These are phyloP conservation scores for Pythium sp. DNA, from an alignment of 352 stramenopile species.

Conservation along the genomic window DNA sequence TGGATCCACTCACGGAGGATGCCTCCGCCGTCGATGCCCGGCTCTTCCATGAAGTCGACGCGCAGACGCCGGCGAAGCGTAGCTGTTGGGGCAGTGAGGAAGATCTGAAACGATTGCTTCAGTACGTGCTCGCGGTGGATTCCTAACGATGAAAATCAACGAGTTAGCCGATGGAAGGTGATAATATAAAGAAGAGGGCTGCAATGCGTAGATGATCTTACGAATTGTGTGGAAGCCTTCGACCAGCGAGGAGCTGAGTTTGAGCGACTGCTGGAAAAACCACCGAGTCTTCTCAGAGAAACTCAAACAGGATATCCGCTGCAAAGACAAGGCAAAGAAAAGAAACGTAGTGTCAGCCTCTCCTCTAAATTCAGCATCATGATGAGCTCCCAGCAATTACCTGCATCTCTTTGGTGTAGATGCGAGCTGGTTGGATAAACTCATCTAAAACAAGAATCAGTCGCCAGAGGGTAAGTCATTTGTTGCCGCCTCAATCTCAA, in stretches of 20 bases:
- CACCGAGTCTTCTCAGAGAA: slow-evolving; percentile 68
- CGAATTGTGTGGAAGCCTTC: slow-evolving; percentile 66
- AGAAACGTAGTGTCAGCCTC: not conserved
- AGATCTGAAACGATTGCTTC: slow-evolving; percentile 62
- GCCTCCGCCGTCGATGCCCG: slow-evolving; percentile 69
- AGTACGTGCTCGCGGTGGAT: slow-evolving; percentile 67
- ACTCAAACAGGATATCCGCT: slow-evolving; percentile 37
- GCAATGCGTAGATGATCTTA: slow-evolving; percentile 21
- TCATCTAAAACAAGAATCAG: slow-evolving; percentile 9
- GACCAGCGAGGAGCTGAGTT: slow-evolving; percentile 47
- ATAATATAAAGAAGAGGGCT: not conserved
- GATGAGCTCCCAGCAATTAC: not conserved
- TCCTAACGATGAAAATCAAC: slow-evolving; percentile 21
- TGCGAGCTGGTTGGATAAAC: slow-evolving; percentile 1
- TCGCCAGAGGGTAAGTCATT: not conserved
- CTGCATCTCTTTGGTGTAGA: slow-evolving; percentile 21
- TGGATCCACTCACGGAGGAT: slow-evolving; percentile 81
- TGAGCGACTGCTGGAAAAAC: slow-evolving; percentile 65
- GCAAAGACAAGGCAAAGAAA: not conserved
- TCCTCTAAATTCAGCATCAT: not conserved
- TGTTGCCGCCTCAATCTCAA: not conserved
- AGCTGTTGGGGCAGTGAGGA: slow-evolving; percentile 43
- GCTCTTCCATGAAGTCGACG: slow-evolving; percentile 84
- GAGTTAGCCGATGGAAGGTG: not conserved
- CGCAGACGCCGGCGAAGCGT: slow-evolving; percentile 68